Percentiles rank a stretch among this genome's conserved stretches.
phyloP scores from a whole-genome alignment of 2,329 filamentous ascomycete genomes.

The Fusarium sp. region DNA sequence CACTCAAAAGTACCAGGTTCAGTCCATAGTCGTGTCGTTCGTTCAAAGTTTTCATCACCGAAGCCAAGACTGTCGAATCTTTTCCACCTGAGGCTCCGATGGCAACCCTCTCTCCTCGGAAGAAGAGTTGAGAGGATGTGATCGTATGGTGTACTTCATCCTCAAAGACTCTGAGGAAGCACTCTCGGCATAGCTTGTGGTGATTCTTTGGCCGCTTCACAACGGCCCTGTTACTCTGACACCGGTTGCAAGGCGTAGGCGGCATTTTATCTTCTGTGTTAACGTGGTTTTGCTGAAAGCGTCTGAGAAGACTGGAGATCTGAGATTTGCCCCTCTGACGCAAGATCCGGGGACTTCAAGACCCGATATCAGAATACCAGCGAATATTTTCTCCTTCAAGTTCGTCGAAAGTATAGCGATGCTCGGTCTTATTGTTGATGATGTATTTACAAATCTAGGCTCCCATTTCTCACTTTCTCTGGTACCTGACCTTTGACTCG shows the following conservation, averaged over 20 bases:
- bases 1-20: conserved; percentile 86
- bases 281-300: conserved; percentile 7
- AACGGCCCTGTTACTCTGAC: conserved; percentile 80
- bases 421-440: background rate
- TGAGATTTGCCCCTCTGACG: background rate
- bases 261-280: conserved; percentile 68
- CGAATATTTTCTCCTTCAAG: background rate
- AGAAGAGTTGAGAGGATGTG: conserved; percentile 82
- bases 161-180: conserved; percentile 91
- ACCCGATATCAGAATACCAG: background rate
- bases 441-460: conserved; percentile 14
- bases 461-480: conserved; percentile 2
- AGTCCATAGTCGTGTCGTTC: conserved; percentile 89
- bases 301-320: background rate
- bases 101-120: conserved; percentile 84
- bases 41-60: conserved; percentile 93
- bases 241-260: conserved; percentile 80
- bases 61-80: conserved; percentile 95
- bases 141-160: conserved; percentile 96
- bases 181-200: conserved; percentile 89
- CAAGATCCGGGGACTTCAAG: background rate
- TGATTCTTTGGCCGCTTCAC: conserved; percentile 96
- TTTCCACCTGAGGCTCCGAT: conserved; percentile 98
- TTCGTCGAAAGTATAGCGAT: background rate
- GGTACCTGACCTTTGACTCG: conserved; percentile 23